Conservation (phyloP, 2,329 filamentous ascomycete species). For the Fusarium sp. region DNA sequence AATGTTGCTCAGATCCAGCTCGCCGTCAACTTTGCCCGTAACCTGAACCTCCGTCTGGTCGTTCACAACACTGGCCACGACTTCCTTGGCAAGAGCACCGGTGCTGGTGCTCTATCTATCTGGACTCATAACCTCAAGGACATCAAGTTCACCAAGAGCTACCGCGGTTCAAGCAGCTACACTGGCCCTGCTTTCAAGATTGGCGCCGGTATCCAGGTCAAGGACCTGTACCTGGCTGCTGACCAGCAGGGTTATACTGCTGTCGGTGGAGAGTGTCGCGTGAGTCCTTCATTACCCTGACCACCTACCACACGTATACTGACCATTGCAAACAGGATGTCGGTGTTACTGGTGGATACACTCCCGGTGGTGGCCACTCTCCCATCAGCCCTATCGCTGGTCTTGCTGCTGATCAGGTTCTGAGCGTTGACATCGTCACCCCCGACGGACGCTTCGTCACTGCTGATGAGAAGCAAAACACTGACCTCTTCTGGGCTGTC, state of each 20-base stretch:
- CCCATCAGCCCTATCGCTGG: slow-evolving; percentile 67
- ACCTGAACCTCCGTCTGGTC: slow-evolving; percentile 63
- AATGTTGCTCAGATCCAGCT: slow-evolving; percentile 64
- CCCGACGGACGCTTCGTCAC: slow-evolving; percentile 63
- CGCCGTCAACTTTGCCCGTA: slow-evolving; percentile 63
- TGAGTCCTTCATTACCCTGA: not conserved
- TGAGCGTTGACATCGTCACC: slow-evolving; percentile 69
- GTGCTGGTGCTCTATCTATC: slow-evolving; percentile 60
- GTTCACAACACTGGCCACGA: slow-evolving; percentile 68
- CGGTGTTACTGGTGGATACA: slow-evolving; percentile 72
- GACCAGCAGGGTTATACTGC: slow-evolving; percentile 62
- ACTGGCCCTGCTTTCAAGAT: slow-evolving; percentile 66
- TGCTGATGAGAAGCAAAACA: slow-evolving; percentile 59
- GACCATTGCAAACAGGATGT: slow-evolving; percentile 57
- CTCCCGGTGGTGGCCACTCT: slow-evolving; percentile 72
- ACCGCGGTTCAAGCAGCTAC: slow-evolving; percentile 58
- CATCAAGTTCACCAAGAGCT: slow-evolving; percentile 60
- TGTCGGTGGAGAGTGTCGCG: slow-evolving; percentile 68
- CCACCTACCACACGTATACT: not conserved
- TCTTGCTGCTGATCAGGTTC: slow-evolving; percentile 71
- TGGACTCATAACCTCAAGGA: slow-evolving; percentile 61
- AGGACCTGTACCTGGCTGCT: slow-evolving; percentile 63
- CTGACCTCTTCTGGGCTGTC: slow-evolving; percentile 74
- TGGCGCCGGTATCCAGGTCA: slow-evolving; percentile 67
- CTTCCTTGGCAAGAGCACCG: slow-evolving; percentile 71